Percentiles rank a stretch among this genome's conserved stretches.
phyloP scores from a whole-genome alignment of 2,329 filamentous ascomycete genomes.

The Fusarium foetens region DNA sequence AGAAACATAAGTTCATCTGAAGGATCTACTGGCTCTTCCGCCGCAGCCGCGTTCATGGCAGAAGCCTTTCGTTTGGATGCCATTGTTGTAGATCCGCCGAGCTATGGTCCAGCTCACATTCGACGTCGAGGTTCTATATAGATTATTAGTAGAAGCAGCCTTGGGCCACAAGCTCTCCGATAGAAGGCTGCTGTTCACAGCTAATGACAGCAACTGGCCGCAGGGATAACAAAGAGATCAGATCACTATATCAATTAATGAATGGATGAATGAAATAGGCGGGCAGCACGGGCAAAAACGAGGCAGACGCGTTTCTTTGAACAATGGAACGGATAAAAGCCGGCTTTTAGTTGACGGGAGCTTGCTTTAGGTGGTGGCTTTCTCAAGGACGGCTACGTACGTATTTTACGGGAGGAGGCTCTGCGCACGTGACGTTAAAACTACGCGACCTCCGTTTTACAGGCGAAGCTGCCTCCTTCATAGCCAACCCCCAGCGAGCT shows the following conservation, averaged over 20 bases:
- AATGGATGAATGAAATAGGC: conserved; percentile 8
- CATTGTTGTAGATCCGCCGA: conserved; percentile 64
- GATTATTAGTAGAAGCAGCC: conserved; percentile 25
- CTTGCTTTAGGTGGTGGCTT: not conserved
- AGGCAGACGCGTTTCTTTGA: conserved; percentile 32
- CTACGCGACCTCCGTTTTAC: conserved; percentile 49
- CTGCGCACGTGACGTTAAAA: conserved; percentile 57
- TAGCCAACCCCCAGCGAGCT: conserved; percentile 41
- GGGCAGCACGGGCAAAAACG: conserved; percentile 31
- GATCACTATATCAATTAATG: not conserved
- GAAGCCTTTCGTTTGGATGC: conserved; percentile 91
- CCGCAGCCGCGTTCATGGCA: conserved; percentile 72
- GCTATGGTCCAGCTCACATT: conserved; percentile 35
- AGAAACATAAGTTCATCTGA: conserved; percentile 95
- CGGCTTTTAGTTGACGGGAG: conserved; percentile 20
- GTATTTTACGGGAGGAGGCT: conserved; percentile 25
- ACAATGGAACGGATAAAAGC: conserved; percentile 41
- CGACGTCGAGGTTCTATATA: conserved; percentile 14
- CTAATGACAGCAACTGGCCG: conserved; percentile 8
- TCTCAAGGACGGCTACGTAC: not conserved
- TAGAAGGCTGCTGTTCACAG: conserved; percentile 9
- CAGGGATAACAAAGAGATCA: not conserved
- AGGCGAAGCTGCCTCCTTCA: conserved; percentile 47
- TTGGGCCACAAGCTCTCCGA: conserved; percentile 7
- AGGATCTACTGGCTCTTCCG: conserved; percentile 90